Percentiles rank a stretch among this genome's conserved stretches.
These are phyloP conservation scores for Cardamine chenopodiifolia DNA, from an alignment of 345 rosid genomes.

Conservation along the genomic window DNA sequence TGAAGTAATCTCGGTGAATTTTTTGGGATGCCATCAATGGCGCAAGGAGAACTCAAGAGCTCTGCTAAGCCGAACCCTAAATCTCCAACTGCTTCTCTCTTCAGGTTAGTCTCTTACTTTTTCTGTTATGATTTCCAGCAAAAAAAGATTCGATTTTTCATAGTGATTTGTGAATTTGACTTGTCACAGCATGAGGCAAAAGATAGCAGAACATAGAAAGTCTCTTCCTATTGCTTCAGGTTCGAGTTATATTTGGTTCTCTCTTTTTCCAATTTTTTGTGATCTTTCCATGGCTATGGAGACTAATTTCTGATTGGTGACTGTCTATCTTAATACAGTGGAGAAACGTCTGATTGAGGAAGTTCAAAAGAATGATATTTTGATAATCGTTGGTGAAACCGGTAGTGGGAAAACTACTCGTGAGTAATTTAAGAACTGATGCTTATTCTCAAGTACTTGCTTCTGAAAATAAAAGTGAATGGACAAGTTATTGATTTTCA, in stretches of 20 bases:
- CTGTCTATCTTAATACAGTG: slow-evolving; percentile 44
- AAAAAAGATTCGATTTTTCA: background rate
- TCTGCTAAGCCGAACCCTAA: slow-evolving; percentile 37
- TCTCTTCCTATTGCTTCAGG: slow-evolving; percentile 93
- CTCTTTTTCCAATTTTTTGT: background rate
- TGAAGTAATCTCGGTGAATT: background rate
- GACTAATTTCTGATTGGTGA: slow-evolving; percentile 24
- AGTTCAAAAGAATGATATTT: slow-evolving; percentile 57
- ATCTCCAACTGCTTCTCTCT: slow-evolving; percentile 37
- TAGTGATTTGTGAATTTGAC: slow-evolving; percentile 11
- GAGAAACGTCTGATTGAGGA: slow-evolving; percentile 76
- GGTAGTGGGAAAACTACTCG: slow-evolving; percentile 99
- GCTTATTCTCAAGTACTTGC: background rate
- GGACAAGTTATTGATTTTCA: background rate
- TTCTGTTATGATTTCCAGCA: background rate
- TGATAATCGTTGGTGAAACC: slow-evolving; percentile 94
- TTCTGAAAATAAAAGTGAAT: background rate
- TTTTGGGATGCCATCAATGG: slow-evolving; percentile 58
- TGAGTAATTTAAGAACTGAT: slow-evolving; percentile 37
- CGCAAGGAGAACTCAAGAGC: slow-evolving; percentile 42
- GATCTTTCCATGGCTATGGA: background rate
- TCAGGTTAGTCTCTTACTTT: slow-evolving; percentile 41
- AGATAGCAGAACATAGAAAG: slow-evolving; percentile 60
- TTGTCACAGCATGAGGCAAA: slow-evolving; percentile 50
- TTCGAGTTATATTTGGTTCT: slow-evolving; percentile 14